phyloP scores from a whole-genome alignment of 2,329 filamentous ascomycete species.

The Nannizziopsis arthrosporioides region DNA sequence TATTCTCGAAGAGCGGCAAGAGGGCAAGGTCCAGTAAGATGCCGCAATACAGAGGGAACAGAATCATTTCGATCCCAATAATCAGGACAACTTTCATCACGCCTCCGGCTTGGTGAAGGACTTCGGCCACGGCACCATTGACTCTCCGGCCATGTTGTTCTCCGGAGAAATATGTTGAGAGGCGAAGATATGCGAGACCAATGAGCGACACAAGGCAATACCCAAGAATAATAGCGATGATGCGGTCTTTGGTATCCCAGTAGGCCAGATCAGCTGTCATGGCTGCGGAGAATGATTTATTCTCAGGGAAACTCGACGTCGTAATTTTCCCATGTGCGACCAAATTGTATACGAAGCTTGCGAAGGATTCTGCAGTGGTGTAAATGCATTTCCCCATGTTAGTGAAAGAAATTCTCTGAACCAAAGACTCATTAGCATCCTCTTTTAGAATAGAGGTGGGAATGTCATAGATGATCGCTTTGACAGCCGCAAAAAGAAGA shows the following conservation, averaged over 20 bases:
- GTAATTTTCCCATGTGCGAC: constrained; percentile 21
- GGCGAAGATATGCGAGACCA: constrained; percentile 67
- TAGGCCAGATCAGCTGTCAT: constrained; percentile 51
- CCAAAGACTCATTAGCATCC: neutral
- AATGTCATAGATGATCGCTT: constrained; percentile 34
- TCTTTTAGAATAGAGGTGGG: constrained; percentile 20
- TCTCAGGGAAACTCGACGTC: constrained; percentile 17
- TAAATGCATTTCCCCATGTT: constrained; percentile 2
- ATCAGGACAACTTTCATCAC: constrained; percentile 97
- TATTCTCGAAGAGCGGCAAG: constrained; percentile 74
- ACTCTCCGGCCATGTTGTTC: constrained; percentile 44
- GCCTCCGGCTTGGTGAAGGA: constrained; percentile 82
- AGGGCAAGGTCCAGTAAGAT: constrained; percentile 79
- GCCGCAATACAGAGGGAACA: constrained; percentile 92
- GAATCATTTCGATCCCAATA: constrained; percentile 97
- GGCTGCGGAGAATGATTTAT: constrained; percentile 17
- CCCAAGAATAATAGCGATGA: constrained; percentile 66
- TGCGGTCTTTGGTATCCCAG: constrained; percentile 57
- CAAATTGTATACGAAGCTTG: constrained; percentile 17
- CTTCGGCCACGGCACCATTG: constrained; percentile 64
- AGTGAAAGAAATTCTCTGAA: neutral
- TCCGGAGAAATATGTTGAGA: constrained; percentile 56
- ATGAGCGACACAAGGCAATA: constrained; percentile 65
- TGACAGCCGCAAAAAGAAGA: constrained; percentile 29
- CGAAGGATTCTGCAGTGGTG: constrained; percentile 6